A percentile compares a stretch with the other conserved stretches of the same genome.
phyloP scores from a whole-genome alignment of 176 grass and related monocot genomes.

The Poa annua region DNA sequence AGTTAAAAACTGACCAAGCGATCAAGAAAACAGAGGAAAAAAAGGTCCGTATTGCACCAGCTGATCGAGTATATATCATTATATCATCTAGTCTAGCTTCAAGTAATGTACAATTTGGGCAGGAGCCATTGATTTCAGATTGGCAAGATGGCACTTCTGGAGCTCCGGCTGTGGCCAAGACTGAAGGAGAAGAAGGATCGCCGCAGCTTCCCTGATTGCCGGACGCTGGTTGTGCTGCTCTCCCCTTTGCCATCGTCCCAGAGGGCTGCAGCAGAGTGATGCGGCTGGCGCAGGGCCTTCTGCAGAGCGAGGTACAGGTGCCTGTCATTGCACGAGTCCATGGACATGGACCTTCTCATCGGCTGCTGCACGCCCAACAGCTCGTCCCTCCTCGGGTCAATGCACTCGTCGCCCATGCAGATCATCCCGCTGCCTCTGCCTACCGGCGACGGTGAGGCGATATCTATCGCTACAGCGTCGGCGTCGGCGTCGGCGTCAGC shows the following conservation, averaged over 20 bases:
- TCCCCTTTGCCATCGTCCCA: slow-evolving; percentile 1
- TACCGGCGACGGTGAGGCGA: neutral
- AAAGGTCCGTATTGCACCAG: neutral
- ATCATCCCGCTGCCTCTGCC: neutral
- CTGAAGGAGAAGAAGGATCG: slow-evolving; percentile 54
- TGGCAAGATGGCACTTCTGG: slow-evolving; percentile 36
- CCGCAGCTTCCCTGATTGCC: slow-evolving; percentile 15
- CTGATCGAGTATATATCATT: neutral
- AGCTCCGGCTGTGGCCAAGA: slow-evolving; percentile 37
- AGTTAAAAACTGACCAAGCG: neutral
- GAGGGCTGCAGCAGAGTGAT: slow-evolving; percentile 1
- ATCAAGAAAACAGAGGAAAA: neutral
- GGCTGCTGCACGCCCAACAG: slow-evolving; percentile 32
- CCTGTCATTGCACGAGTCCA: slow-evolving; percentile 70
- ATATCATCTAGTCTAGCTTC: neutral
- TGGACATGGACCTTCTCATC: slow-evolving; percentile 71
- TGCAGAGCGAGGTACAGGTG: slow-evolving; percentile 66
- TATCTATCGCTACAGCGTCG: neutral
- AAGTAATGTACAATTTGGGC: neutral
- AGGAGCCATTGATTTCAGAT: slow-evolving; percentile 13
- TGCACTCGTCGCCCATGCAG: slow-evolving; percentile 55
- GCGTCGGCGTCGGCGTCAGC: neutral
- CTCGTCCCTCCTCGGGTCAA: slow-evolving; percentile 34
- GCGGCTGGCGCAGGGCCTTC: slow-evolving; percentile 46
- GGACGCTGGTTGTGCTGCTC: neutral